These are phyloP conservation scores for Gaeumannomyces sp. DNA, from an alignment of 2,329 filamentous ascomycete species.

Conservation along the genomic window DNA sequence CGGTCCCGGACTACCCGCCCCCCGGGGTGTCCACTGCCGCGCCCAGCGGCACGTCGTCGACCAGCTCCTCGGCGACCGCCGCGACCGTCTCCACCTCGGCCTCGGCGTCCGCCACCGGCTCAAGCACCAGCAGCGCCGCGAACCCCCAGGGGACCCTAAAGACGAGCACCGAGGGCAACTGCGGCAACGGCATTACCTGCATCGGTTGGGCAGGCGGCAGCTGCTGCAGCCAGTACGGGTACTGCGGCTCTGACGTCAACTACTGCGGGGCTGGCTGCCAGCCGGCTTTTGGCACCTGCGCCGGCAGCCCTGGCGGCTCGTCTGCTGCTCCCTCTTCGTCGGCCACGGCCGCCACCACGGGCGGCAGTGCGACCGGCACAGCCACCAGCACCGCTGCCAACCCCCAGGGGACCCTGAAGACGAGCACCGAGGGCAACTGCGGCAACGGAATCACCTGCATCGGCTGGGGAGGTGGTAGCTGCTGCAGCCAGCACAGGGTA, in stretches of 20 bases:
- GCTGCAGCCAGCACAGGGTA: slow-evolving; percentile 7
- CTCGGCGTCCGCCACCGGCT: not conserved
- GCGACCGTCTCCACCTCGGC: not conserved
- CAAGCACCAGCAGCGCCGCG: not conserved
- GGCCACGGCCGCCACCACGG: no score
- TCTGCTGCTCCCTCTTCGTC: not conserved
- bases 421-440: slow-evolving; percentile 11
- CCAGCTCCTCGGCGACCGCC: not conserved
- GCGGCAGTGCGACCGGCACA: no score
- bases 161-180: slow-evolving; percentile 10
- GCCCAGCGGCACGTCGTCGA: not conserved
- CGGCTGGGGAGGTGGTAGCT: slow-evolving; percentile 2
- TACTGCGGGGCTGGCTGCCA: slow-evolving; percentile 14
- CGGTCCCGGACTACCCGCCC: slow-evolving; percentile 7
- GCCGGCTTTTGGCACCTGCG: slow-evolving; percentile 9
- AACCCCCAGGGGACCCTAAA: not conserved
- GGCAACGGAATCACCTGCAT: slow-evolving; percentile 9
- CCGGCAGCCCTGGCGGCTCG: not conserved
- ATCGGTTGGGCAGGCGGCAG: not conserved
- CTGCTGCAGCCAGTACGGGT: slow-evolving; percentile 9
- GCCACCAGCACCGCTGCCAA: no score
- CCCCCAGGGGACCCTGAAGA: not conserved
- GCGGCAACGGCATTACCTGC: slow-evolving; percentile 11
- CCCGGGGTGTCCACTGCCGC: not conserved
- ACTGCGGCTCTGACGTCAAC: slow-evolving; percentile 10